These are phyloP conservation scores for Penicillium ochrochloron DNA, from an alignment of 495 filamentous ascomycete genomes.

Conservation along the genomic window DNA sequence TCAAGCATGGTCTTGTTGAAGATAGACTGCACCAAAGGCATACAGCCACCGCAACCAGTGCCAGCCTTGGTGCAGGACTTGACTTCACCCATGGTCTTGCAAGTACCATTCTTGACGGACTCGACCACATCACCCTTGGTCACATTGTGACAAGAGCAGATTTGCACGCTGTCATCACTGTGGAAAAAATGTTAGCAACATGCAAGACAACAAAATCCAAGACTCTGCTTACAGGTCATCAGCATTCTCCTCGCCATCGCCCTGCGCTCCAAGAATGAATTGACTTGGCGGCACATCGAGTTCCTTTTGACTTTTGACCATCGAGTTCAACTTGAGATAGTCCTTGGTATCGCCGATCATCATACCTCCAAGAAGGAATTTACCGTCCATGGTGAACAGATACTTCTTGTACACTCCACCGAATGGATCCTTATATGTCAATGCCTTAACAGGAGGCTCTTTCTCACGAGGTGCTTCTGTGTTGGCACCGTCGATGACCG, in stretches of 20 bases:
- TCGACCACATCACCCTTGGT: slow-evolving; percentile 82
- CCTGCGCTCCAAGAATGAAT: slow-evolving; percentile 85
- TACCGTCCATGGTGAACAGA: slow-evolving; percentile 89
- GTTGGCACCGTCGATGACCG: slow-evolving; percentile 21
- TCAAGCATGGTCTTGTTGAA: slow-evolving; percentile 91
- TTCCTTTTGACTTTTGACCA: slow-evolving; percentile 86
- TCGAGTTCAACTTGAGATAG: slow-evolving; percentile 92
- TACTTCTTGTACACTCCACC: slow-evolving; percentile 97
- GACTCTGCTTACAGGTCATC: slow-evolving; percentile 63
- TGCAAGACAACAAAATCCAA: not conserved
- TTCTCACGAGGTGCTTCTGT: slow-evolving; percentile 41
- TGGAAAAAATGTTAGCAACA: slow-evolving; percentile 7
- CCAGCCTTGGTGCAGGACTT: slow-evolving; percentile 96
- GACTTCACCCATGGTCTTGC: slow-evolving; percentile 83
- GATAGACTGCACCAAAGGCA: slow-evolving; percentile 90
- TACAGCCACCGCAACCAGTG: slow-evolving; percentile 91
- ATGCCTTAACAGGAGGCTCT: slow-evolving; percentile 72
- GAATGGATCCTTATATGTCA: slow-evolving; percentile 94
- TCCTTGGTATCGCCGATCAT: slow-evolving; percentile 97
- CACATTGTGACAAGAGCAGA: slow-evolving; percentile 97
- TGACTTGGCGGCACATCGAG: slow-evolving; percentile 84
- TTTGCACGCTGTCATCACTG: slow-evolving; percentile 83
- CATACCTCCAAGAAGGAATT: slow-evolving; percentile 94
- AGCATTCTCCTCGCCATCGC: slow-evolving; percentile 71
- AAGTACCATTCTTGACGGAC: slow-evolving; percentile 77